Percentiles rank a stretch among this genome's conserved stretches.
These are phyloP conservation scores for Gonapodya prolifera DNA, from an alignment of 192 early-diverging fungal genomes.

Conservation along the genomic window DNA sequence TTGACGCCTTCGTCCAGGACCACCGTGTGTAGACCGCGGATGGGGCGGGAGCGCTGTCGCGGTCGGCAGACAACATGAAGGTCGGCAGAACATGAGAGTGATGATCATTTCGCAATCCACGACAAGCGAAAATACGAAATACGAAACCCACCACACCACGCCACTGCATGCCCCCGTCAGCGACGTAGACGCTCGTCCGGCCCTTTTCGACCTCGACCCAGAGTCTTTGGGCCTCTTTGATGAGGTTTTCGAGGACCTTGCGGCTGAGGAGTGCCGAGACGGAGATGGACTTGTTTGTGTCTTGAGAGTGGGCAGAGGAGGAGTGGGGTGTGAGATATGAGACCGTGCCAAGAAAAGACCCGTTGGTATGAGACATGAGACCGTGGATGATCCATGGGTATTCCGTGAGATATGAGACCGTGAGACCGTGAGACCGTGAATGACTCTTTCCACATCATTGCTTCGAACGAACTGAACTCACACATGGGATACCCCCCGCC, in stretches of 20 bases:
- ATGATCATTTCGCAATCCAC: not conserved
- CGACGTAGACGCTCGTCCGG: constrained; percentile 48
- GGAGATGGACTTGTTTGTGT: constrained; percentile 37
- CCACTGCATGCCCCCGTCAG: constrained; percentile 57
- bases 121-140: not conserved
- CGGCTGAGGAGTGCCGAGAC: constrained; percentile 19
- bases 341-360: constrained; percentile 17
- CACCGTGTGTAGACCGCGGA: not conserved
- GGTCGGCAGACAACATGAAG: not conserved
- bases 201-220: constrained; percentile 34
- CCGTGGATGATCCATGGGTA: no score
- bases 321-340: constrained; percentile 13
- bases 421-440: no score
- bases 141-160: constrained; percentile 14
- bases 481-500: not conserved
- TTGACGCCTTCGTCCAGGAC: not conserved
- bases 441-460: no score
- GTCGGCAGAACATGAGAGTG: not conserved
- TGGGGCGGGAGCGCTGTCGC: not conserved
- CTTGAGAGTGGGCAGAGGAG: constrained; percentile 45
- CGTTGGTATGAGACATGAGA: constrained; percentile 23
- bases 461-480: no score
- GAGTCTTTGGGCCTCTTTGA: constrained; percentile 35
- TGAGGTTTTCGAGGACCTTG: constrained; percentile 13
- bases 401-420: no score